phyloP scores from a whole-genome alignment of 148 eudicot genomes.

The Silene uniflora region DNA sequence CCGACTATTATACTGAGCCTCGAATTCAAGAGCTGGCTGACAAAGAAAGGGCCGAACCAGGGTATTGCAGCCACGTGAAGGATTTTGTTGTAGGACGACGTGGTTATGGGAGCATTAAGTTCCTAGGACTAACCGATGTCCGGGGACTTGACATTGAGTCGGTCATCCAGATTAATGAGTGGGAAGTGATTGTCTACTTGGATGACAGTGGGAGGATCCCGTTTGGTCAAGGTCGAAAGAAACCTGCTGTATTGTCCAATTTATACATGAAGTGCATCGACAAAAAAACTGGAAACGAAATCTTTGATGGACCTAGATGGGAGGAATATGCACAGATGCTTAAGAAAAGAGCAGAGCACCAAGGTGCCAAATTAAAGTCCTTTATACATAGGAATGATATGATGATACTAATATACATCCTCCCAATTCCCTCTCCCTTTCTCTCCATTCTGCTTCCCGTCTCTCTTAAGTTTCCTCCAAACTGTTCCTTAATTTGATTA shows the following conservation, averaged over 20 bases:
- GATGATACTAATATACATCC: too few relatives aligned
- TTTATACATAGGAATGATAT: too few relatives aligned
- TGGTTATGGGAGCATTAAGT: slow-evolving; percentile 79
- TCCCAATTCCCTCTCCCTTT: too few relatives aligned
- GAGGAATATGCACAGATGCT: slow-evolving; percentile 85
- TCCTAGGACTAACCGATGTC: slow-evolving; percentile 88
- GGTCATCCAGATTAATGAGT: slow-evolving; percentile 67
- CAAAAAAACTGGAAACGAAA: slow-evolving; percentile 53
- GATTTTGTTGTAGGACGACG: slow-evolving; percentile 84
- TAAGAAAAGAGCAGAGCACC: slow-evolving; percentile 69
- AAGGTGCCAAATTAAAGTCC: slow-evolving; percentile 58
- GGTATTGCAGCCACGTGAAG: slow-evolving; percentile 68
- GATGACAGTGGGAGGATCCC: slow-evolving; percentile 88
- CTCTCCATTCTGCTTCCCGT: too few relatives aligned
- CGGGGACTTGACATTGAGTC: slow-evolving; percentile 81
- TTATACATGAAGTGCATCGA: slow-evolving; percentile 77
- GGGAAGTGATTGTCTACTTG: slow-evolving; percentile 81
- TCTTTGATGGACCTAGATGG: slow-evolving; percentile 59
- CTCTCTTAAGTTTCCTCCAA: too few relatives aligned
- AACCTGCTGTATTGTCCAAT: slow-evolving; percentile 81
- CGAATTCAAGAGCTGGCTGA: slow-evolving; percentile 81
- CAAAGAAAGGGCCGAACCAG: slow-evolving; percentile 85
- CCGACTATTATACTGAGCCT: slow-evolving; percentile 91
- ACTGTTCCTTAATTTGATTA: too few relatives aligned
- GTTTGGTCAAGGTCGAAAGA: slow-evolving; percentile 88